Evolutionary conservation across 2,329 filamentous ascomycete species (phyloP).

Genomic region (Aspergillus texensis): DNA sequence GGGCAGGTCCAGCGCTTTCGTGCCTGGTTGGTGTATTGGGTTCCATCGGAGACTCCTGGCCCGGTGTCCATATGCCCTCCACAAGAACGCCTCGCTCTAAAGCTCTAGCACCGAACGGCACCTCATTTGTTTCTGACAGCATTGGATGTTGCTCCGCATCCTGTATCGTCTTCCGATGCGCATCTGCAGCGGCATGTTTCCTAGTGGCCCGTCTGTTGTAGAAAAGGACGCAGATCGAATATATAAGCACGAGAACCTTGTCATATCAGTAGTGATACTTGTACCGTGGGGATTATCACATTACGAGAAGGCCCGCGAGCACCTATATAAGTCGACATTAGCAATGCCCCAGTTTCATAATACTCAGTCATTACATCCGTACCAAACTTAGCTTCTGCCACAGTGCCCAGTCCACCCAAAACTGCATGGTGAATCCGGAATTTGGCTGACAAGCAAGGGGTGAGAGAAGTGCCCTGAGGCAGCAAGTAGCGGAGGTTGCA

Average conservation of each 20-base stretch:
- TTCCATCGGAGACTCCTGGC: conserved; percentile 41
- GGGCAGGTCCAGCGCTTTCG: conserved; percentile 4
- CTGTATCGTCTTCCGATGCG: conserved; percentile 61
- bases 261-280: conserved; percentile 27
- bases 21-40: conserved; percentile 27
- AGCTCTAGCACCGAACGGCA: conserved; percentile 85
- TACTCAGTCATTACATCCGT: conserved; percentile 42
- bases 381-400: conserved; percentile 94
- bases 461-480: background rate
- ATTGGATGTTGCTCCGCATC: conserved; percentile 57
- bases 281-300: conserved; percentile 11
- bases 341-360: background rate
- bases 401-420: conserved; percentile 72
- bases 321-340: conserved; percentile 55
- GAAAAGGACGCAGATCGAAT: conserved; percentile 67
- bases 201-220: conserved; percentile 60
- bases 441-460: background rate
- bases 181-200: conserved; percentile 66
- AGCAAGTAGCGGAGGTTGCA: background rate
- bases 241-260: conserved; percentile 65
- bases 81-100: conserved; percentile 81
- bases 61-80: conserved; percentile 79
- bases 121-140: conserved; percentile 58
- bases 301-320: conserved; percentile 69
- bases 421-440: conserved; percentile 40